A percentile compares a stretch with the other conserved stretches of the same genome.
Conservation (phyloP, 352 stramenopile species). For the Elongisporangium undulatum region DNA sequence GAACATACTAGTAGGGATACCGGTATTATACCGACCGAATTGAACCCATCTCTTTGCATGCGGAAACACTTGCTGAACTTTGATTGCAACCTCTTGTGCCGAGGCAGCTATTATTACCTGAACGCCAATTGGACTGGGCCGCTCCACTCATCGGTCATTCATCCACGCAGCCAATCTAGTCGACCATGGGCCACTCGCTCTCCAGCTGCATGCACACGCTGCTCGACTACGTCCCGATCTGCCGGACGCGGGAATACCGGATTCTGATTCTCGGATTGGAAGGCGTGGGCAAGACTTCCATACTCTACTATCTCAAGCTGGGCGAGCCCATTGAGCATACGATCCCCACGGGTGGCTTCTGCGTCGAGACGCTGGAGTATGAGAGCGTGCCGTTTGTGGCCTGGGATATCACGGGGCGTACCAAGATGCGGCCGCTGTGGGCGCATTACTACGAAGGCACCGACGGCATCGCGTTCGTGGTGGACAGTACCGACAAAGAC, state of each 20-base stretch:
- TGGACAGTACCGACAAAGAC: neutral
- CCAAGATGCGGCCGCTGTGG: neutral
- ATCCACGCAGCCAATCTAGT: too few relatives aligned
- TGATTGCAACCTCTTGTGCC: too few relatives aligned
- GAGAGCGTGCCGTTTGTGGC: neutral
- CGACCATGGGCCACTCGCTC: neutral
- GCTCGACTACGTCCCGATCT: neutral
- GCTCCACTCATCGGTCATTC: too few relatives aligned
- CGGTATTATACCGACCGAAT: neutral
- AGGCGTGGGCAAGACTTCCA: neutral
- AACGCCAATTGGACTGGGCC: too few relatives aligned
- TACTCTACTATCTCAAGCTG: neutral
- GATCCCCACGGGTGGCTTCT: conserved; percentile 54
- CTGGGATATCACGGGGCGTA: neutral
- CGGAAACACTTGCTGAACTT: neutral
- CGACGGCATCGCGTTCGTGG: neutral
- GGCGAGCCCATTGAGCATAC: conserved; percentile 24
- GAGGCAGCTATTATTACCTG: too few relatives aligned
- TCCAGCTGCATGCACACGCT: neutral
- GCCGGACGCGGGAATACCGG: neutral
- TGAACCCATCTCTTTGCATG: neutral
- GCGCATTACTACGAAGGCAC: neutral
- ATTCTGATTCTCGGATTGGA: neutral
- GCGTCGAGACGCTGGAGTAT: neutral
- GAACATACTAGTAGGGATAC: neutral